These are phyloP conservation scores for Teratosphaeria nubilosa DNA, from an alignment of 2,329 filamentous ascomycete species.

Conservation along the genomic window DNA sequence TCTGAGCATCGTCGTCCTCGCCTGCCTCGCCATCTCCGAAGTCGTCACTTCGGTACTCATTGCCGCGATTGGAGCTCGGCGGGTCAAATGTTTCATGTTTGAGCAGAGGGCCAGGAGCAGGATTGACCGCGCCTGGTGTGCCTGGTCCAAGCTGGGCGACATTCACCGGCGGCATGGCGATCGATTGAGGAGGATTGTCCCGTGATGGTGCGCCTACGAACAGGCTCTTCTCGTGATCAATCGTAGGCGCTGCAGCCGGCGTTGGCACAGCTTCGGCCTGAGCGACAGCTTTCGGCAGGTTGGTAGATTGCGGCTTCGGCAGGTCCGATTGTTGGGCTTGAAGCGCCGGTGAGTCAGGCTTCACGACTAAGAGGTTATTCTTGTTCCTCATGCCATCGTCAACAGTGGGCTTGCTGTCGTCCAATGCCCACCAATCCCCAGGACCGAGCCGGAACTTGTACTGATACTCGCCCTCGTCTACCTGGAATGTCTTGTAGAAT, in stretches of 20 bases:
- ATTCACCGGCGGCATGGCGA: neutral
- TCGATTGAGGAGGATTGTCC: neutral
- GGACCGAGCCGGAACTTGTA: constrained; percentile 65
- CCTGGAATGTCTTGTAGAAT: constrained; percentile 48
- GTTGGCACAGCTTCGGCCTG: neutral
- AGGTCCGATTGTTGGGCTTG: neutral
- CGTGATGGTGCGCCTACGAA: neutral
- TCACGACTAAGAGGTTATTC: constrained; percentile 42
- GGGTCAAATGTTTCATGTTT: constrained; percentile 4
- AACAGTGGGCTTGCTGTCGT: constrained; percentile 50
- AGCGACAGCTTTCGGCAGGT: neutral
- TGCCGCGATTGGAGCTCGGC: constrained; percentile 1
- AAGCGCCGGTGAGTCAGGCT: constrained; percentile 10
- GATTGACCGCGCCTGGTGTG: neutral
- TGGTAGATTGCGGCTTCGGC: constrained; percentile 13
- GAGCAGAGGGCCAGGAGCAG: constrained; percentile 4
- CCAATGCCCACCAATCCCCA: constrained; percentile 60
- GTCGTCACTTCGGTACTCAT: constrained; percentile 11
- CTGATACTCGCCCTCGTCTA: constrained; percentile 52
- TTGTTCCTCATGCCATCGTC: constrained; percentile 43
- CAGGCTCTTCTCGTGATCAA: constrained; percentile 3
- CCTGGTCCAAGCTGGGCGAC: neutral
- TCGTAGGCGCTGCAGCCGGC: neutral
- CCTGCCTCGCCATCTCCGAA: constrained; percentile 9
- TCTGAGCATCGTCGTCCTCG: constrained; percentile 17